These are phyloP conservation scores for Apiotrichum gamsii DNA, from an alignment of 1,284 basidiomycete species.

Conservation along the genomic window DNA sequence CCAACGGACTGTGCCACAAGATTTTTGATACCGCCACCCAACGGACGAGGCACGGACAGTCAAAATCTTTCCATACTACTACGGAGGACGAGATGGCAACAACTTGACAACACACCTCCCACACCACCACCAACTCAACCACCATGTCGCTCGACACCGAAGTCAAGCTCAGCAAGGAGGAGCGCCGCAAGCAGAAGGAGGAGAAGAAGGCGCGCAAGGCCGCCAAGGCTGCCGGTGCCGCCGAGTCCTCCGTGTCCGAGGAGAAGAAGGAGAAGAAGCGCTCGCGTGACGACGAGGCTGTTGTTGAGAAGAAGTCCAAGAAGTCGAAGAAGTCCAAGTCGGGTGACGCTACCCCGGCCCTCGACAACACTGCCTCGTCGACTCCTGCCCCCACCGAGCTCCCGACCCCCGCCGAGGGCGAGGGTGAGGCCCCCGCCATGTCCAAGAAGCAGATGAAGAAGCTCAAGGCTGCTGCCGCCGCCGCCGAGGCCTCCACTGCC, in stretches of 20 bases:
- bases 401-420: constrained; percentile 17
- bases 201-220: constrained; percentile 36
- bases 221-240: constrained; percentile 22
- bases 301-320: constrained; percentile 18
- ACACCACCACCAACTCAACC: constrained; percentile 2
- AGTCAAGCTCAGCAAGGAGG: constrained; percentile 34
- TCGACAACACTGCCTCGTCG: constrained; percentile 2
- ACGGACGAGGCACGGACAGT: neutral
- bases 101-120: neutral
- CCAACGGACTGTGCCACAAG: neutral
- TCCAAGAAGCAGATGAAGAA: constrained; percentile 46
- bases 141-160: constrained; percentile 37
- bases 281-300: constrained; percentile 17
- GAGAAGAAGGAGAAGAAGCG: constrained; percentile 41
- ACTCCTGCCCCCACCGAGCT: constrained; percentile 18
- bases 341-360: constrained; percentile 28
- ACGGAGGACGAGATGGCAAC: too few relatives aligned
- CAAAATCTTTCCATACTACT: constrained; percentile 11
- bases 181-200: constrained; percentile 29
- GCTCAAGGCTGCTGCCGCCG: constrained; percentile 26
- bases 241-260: constrained; percentile 18
- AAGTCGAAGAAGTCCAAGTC: constrained; percentile 38
- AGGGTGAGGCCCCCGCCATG: constrained; percentile 10
- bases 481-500: constrained; percentile 28
- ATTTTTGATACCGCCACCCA: neutral